Conservation (phyloP, 768 basidiomycete genomes). For the Asterophora lycoperdoides region DNA sequence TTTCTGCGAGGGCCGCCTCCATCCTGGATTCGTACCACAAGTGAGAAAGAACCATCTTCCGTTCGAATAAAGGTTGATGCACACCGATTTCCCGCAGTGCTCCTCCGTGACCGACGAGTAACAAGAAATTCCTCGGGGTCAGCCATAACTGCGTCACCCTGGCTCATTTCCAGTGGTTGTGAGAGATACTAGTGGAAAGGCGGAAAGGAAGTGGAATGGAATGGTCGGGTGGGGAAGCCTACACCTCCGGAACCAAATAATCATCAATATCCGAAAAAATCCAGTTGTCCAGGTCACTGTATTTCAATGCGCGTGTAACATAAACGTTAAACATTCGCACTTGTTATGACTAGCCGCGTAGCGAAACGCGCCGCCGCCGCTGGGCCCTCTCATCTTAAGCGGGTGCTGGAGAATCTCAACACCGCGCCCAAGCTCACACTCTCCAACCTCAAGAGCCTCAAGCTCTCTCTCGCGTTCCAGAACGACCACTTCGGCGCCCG, state of each 20-base stretch:
- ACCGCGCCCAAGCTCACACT: slow-evolving; percentile 48
- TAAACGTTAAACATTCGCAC: too few species aligned
- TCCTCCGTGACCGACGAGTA: slow-evolving; percentile 58
- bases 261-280: slow-evolving; percentile 12
- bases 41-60: not conserved
- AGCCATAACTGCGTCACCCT: slow-evolving; percentile 16
- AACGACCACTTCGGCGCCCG: slow-evolving; percentile 77
- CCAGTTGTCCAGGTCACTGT: too few species aligned
- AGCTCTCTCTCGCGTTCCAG: slow-evolving; percentile 50
- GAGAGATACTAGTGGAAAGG: not conserved
- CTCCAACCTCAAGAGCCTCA: slow-evolving; percentile 44
- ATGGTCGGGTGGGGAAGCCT: not conserved
- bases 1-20: slow-evolving; percentile 74
- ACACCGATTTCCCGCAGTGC: slow-evolving; percentile 77
- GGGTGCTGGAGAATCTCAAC: slow-evolving; percentile 48
- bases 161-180: not conserved
- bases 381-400: slow-evolving; percentile 54
- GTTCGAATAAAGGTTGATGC: slow-evolving; percentile 9
- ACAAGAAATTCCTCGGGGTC: slow-evolving; percentile 43
- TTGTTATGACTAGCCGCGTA: slow-evolving; percentile 18
- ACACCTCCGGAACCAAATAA: slow-evolving; percentile 9
- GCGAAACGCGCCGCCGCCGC: slow-evolving; percentile 20
- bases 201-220: not conserved
- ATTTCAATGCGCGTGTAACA: too few species aligned
- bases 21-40: slow-evolving; percentile 42